Evolutionary conservation across 2,329 filamentous ascomycete genomes (phyloP).

Genomic region (Fusarium sterilihyphosum): DNA sequence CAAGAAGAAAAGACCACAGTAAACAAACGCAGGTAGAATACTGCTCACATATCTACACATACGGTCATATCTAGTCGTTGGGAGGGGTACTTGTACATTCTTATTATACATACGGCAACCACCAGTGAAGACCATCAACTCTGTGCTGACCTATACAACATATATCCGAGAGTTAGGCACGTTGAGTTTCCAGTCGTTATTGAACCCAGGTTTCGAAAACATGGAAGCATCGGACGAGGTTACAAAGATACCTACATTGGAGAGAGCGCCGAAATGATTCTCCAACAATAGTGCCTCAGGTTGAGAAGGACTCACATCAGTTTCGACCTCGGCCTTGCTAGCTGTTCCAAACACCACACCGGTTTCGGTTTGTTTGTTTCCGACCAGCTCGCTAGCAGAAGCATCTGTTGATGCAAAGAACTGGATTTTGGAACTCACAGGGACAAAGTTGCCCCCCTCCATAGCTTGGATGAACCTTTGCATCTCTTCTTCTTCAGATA

Average conservation of each 20-base stretch:
- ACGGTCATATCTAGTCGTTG: neutral
- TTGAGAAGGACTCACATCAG: neutral
- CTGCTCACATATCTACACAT: neutral
- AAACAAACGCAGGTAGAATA: neutral
- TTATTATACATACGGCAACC: conserved; percentile 11
- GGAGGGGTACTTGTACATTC: conserved; percentile 10
- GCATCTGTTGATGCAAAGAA: conserved; percentile 64
- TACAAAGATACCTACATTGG: conserved; percentile 69
- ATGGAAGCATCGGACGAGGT: conserved; percentile 38
- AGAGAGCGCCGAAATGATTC: conserved; percentile 70
- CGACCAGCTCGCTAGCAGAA: conserved; percentile 37
- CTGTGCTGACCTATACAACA: conserved; percentile 7
- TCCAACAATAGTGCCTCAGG: conserved; percentile 42
- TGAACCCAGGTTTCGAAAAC: conserved; percentile 42
- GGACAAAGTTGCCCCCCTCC: conserved; percentile 62
- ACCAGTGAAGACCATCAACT: neutral
- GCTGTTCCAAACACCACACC: conserved; percentile 50
- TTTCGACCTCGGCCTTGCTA: conserved; percentile 18
- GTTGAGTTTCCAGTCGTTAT: conserved; percentile 48
- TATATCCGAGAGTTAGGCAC: conserved; percentile 49
- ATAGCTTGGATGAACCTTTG: conserved; percentile 64
- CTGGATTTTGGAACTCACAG: conserved; percentile 71
- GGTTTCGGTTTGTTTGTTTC: conserved; percentile 12
- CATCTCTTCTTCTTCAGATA: conserved; percentile 61
- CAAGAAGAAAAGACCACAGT: conserved; percentile 51